Evolutionary conservation across 441 rosid genomes (phyloP).

Genomic region (Metrosideros polymorpha): DNA sequence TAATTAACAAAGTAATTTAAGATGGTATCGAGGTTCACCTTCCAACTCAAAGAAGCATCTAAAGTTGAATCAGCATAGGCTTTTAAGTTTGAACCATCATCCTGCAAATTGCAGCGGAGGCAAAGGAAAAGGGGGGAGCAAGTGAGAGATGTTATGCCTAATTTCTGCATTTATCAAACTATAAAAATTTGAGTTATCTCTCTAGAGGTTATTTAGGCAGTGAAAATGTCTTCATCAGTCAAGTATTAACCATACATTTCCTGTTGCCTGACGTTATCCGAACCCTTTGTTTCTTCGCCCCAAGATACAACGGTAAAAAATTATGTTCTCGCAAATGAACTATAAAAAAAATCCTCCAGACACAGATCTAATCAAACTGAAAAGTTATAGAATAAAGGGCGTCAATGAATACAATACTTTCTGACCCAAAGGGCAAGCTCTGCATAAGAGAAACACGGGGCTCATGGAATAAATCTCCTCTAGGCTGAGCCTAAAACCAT

Average conservation of each 20-base stretch:
- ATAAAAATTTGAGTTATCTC: neutral
- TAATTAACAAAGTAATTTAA: neutral
- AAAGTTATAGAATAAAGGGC: neutral
- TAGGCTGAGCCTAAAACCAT: neutral
- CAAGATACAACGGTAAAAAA: neutral
- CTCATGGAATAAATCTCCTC: neutral
- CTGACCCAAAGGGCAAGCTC: neutral
- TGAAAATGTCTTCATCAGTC: neutral
- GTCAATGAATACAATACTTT: neutral
- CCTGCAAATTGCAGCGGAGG: slow-evolving; percentile 19
- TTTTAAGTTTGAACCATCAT: slow-evolving; percentile 50
- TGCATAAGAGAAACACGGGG: neutral
- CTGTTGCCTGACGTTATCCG: neutral
- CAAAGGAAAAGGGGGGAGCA: neutral
- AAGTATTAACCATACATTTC: neutral
- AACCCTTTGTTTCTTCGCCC: neutral
- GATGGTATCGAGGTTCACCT: slow-evolving; percentile 26
- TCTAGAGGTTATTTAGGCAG: neutral
- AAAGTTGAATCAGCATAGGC: slow-evolving; percentile 30
- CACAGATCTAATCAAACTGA: neutral
- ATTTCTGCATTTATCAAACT: neutral
- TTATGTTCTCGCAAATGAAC: neutral
- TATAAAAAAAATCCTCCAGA: neutral
- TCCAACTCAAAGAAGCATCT: slow-evolving; percentile 76
- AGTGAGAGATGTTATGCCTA: neutral